Evolutionary conservation across 2,329 filamentous ascomycete genomes (phyloP).

Genomic region (Didymella exigua): DNA sequence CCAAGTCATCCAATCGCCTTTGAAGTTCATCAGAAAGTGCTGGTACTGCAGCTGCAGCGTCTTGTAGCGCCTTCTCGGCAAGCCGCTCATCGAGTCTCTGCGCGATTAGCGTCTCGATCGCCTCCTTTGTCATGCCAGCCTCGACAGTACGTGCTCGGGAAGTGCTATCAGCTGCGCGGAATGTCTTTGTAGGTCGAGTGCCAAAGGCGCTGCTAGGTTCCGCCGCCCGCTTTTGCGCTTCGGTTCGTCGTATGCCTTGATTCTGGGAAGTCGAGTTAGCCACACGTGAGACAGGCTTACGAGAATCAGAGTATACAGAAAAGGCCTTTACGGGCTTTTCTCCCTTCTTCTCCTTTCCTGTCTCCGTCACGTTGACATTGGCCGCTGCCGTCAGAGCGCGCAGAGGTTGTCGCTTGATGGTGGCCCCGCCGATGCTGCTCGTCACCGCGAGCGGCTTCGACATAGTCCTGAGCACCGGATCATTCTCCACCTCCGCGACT

Average conservation of each 20-base stretch:
- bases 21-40: constrained; percentile 78
- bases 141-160: constrained; percentile 35
- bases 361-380: constrained; percentile 69
- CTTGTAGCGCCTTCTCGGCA: constrained; percentile 70
- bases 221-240: constrained; percentile 53
- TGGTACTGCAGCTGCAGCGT: constrained; percentile 55
- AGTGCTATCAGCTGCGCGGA: constrained; percentile 45
- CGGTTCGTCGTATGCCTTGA: constrained; percentile 43
- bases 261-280: constrained; percentile 43
- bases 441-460: constrained; percentile 47
- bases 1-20: constrained; percentile 79
- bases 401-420: constrained; percentile 72
- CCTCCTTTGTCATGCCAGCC: constrained; percentile 60
- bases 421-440: constrained; percentile 43
- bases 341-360: constrained; percentile 57
- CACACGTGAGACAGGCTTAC: constrained; percentile 35
- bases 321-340: constrained; percentile 83
- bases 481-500: constrained; percentile 92
- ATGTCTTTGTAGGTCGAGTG: constrained; percentile 49
- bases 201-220: constrained; percentile 46
- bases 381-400: constrained; percentile 76
- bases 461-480: constrained; percentile 72
- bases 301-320: constrained; percentile 77
- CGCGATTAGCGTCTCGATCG: constrained; percentile 90
- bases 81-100: constrained; percentile 89